Conservation (phyloP, 768 basidiomycete species). For the Tubosaeta brunneosetosa region DNA sequence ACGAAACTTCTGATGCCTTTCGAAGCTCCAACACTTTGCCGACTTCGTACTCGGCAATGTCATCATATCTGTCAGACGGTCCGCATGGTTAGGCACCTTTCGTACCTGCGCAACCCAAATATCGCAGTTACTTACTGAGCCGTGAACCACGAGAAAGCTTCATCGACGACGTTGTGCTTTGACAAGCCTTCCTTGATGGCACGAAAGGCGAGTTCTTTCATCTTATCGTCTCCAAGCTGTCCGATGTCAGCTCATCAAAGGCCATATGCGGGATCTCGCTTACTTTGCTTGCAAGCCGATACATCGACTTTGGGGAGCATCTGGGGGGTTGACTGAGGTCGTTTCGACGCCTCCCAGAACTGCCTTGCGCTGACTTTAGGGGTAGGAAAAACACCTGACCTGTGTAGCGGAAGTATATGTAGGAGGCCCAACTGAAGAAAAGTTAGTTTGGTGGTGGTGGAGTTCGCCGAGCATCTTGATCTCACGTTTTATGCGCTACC, state of each 20-base stretch:
- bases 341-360: background rate
- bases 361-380: constrained; percentile 17
- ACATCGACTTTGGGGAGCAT: constrained; percentile 39
- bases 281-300: constrained; percentile 29
- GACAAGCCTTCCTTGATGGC: constrained; percentile 23
- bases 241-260: background rate
- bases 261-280: background rate
- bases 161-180: constrained; percentile 23
- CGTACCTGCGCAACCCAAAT: background rate
- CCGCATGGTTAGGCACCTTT: background rate
- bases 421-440: constrained; percentile 22
- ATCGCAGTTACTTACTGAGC: constrained; percentile 21
- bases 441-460: background rate
- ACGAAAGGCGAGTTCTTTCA: constrained; percentile 23
- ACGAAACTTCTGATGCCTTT: constrained; percentile 18
- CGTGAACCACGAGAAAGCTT: constrained; percentile 30
- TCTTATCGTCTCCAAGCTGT: constrained; percentile 23
- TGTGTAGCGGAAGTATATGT: constrained; percentile 30
- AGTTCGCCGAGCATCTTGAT: background rate
- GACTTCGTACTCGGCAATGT: constrained; percentile 14
- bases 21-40: constrained; percentile 17
- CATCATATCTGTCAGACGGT: constrained; percentile 10
- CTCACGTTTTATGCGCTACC: constrained; percentile 27
- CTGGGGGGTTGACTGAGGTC: background rate
- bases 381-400: constrained; percentile 24